These are phyloP conservation scores for Apiospora hydei DNA, from an alignment of 2,329 filamentous ascomycete genomes.

Conservation along the genomic window DNA sequence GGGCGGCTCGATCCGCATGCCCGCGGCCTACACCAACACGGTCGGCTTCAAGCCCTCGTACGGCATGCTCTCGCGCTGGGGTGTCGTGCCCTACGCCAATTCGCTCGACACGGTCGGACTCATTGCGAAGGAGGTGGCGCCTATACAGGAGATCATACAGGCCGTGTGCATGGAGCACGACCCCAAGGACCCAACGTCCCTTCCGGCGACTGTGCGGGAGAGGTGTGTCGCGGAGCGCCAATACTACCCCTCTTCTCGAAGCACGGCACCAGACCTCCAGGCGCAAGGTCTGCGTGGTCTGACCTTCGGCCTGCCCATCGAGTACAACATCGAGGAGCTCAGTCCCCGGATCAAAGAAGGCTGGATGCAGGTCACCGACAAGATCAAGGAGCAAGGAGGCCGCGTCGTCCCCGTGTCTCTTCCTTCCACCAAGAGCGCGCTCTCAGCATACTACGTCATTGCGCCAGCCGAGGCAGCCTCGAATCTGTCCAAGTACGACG, in stretches of 20 bases:
- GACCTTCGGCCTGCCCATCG: conserved; percentile 66
- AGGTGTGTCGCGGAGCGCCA: conserved; percentile 47
- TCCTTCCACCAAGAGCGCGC: conserved; percentile 82
- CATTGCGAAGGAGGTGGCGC: conserved; percentile 62
- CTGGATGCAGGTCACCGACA: conserved; percentile 70
- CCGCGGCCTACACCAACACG: conserved; percentile 84
- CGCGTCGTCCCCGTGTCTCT: conserved; percentile 79
- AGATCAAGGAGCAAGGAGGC: conserved; percentile 71
- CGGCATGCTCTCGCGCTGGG: conserved; percentile 83
- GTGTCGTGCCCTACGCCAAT: conserved; percentile 91
- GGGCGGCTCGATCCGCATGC: conserved; percentile 85
- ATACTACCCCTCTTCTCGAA: conserved; percentile 33
- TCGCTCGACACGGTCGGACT: conserved; percentile 91
- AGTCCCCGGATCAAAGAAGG: conserved; percentile 70
- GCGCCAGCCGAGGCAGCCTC: conserved; percentile 95
- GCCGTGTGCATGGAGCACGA: conserved; percentile 65
- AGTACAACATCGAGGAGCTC: conserved; percentile 91
- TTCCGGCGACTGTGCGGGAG: conserved; percentile 62
- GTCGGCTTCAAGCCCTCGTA: conserved; percentile 94
- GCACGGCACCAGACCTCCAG: conserved; percentile 21
- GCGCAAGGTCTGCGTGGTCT: conserved; percentile 42
- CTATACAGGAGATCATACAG: conserved; percentile 58
- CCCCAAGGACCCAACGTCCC: conserved; percentile 75
- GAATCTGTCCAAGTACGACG: conserved; percentile 96
- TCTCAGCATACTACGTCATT: conserved; percentile 94